Percentiles rank a stretch among this genome's conserved stretches.
Evolutionary conservation across 352 stramenopile species (phyloP).

Genomic region (Pseudoperonospora humuli): DNA sequence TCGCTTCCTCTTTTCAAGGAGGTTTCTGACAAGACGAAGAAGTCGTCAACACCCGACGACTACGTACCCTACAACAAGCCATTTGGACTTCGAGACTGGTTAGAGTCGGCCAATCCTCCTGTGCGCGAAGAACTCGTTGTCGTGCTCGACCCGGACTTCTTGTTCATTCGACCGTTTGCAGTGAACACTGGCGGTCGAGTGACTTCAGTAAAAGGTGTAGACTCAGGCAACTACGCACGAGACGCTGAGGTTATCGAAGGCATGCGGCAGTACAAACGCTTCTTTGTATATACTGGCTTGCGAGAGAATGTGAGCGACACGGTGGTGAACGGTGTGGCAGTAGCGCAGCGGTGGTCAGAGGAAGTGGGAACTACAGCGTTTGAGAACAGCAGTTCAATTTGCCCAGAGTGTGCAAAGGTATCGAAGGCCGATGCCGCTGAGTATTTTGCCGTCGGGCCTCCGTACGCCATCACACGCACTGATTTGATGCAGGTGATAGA

Average conservation of each 20-base stretch:
- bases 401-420: conserved; percentile 40
- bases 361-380: conserved; percentile 29
- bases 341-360: conserved; percentile 47
- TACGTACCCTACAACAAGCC: conserved; percentile 63
- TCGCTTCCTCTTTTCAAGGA: conserved; percentile 25
- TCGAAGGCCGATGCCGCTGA: conserved; percentile 34
- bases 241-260: conserved; percentile 62
- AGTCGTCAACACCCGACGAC: conserved; percentile 28
- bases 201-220: conserved; percentile 36
- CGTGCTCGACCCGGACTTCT: conserved; percentile 61
- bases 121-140: conserved; percentile 50
- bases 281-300: conserved; percentile 67
- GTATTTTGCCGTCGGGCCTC: conserved; percentile 47
- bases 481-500: conserved; percentile 46
- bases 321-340: conserved; percentile 33
- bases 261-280: conserved; percentile 71
- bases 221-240: conserved; percentile 52
- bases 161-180: conserved; percentile 58
- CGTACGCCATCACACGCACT: conserved; percentile 47
- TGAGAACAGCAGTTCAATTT: conserved; percentile 43
- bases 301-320: conserved; percentile 36
- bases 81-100: conserved; percentile 67
- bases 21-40: conserved; percentile 11
- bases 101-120: conserved; percentile 50
- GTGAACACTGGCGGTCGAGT: conserved; percentile 57